Conservation (phyloP, 1,284 basidiomycete species). For the Tilletia caries region DNA sequence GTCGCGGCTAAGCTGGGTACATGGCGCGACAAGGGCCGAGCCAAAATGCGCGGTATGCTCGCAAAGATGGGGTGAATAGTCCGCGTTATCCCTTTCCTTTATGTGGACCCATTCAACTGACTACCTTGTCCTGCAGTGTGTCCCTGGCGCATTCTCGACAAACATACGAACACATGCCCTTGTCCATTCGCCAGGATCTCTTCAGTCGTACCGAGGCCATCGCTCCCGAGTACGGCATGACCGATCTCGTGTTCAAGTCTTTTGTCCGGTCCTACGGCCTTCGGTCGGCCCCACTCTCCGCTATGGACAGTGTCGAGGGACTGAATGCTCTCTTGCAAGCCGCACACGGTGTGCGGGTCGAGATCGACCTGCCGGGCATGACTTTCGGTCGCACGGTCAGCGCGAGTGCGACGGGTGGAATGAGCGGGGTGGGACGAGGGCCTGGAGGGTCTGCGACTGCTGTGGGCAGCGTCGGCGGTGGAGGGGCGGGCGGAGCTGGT, state of each 20-base stretch:
- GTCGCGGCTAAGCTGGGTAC: constrained; percentile 90
- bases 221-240: constrained; percentile 92
- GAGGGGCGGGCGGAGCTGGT: constrained; percentile 17
- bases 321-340: constrained; percentile 83
- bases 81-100: too few species aligned
- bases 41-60: constrained; percentile 80
- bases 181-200: constrained; percentile 81
- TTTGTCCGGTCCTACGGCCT: constrained; percentile 90
- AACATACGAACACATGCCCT: constrained; percentile 90
- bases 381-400: constrained; percentile 25
- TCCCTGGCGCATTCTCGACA: constrained; percentile 91
- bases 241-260: constrained; percentile 87
- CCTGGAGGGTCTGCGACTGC: constrained; percentile 17
- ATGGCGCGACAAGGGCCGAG: constrained; percentile 90
- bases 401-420: constrained; percentile 52
- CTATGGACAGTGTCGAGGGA: constrained; percentile 89
- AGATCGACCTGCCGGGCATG: constrained; percentile 62
- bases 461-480: constrained; percentile 14
- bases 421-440: constrained; percentile 62
- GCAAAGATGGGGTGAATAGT: constrained; percentile 92
- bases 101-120: constrained; percentile 9
- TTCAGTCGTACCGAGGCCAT: constrained; percentile 79
- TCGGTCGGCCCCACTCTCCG: constrained; percentile 77
- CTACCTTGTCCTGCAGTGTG: constrained; percentile 61
- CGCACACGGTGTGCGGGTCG: constrained; percentile 80